Conservation (phyloP, 495 filamentous ascomycete genomes). For the Hyaloscypha finlandica region DNA sequence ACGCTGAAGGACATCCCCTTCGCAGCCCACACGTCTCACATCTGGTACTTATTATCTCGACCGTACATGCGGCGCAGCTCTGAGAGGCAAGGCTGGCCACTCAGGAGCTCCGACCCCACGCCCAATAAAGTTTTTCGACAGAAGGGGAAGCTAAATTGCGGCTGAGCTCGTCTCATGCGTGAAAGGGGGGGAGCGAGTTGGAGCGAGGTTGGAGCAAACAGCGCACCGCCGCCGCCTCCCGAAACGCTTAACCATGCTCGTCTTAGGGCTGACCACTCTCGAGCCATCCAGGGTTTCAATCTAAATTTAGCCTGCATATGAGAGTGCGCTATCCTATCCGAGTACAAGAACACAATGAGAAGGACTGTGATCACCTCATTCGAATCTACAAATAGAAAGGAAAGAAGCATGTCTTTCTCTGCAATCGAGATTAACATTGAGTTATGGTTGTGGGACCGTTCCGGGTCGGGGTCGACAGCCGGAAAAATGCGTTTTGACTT, state of each 20-base stretch:
- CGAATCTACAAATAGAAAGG: background rate
- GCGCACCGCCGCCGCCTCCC: background rate
- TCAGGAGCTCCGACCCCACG: background rate
- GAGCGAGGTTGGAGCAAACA: background rate
- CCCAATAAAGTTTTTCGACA: background rate
- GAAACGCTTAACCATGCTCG: conserved; percentile 9
- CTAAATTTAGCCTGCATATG: background rate
- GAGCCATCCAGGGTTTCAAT: background rate
- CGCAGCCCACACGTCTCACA: background rate
- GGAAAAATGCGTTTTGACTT: background rate
- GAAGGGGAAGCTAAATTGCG: conserved; percentile 4
- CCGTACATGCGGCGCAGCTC: background rate
- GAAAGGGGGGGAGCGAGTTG: background rate
- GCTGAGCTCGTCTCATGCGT: conserved; percentile 13
- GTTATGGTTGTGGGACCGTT: background rate
- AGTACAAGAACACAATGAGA: background rate
- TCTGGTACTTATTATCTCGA: background rate
- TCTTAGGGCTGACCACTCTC: conserved; percentile 18
- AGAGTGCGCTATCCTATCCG: background rate
- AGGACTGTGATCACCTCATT: background rate
- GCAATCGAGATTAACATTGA: background rate
- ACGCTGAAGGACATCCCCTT: background rate
- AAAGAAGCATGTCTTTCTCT: background rate
- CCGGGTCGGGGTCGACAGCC: background rate
- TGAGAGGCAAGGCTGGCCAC: conserved; percentile 15